These are phyloP conservation scores for Fusarium musae DNA, from an alignment of 2,329 filamentous ascomycete genomes.

Conservation along the genomic window DNA sequence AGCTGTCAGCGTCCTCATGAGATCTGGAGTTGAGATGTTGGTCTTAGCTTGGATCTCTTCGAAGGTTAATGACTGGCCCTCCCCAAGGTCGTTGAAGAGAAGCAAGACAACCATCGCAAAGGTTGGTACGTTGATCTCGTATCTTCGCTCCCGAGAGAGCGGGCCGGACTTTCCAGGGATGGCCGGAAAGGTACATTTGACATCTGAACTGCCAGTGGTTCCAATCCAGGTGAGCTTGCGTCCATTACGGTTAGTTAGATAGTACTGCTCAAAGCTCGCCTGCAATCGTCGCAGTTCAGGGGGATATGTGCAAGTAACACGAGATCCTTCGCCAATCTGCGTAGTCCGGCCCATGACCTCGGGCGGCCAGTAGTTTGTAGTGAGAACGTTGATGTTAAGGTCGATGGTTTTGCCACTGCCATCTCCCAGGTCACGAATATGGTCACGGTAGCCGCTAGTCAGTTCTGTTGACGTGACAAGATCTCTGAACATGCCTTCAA, in stretches of 20 bases:
- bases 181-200: conserved; percentile 81
- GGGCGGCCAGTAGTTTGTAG: conserved; percentile 93
- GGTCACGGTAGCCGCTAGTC: conserved; percentile 77
- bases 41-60: conserved; percentile 88
- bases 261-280: conserved; percentile 88
- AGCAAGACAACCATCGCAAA: conserved; percentile 91
- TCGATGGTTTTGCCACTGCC: conserved; percentile 68
- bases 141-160: conserved; percentile 73
- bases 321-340: conserved; percentile 59
- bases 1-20: conserved; percentile 82
- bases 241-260: conserved; percentile 86
- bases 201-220: conserved; percentile 80
- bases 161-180: conserved; percentile 74
- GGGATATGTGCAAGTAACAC: conserved; percentile 74
- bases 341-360: conserved; percentile 79
- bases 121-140: conserved; percentile 92
- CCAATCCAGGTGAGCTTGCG: conserved; percentile 86
- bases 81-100: conserved; percentile 83
- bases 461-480: conserved; percentile 89
- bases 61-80: conserved; percentile 63
- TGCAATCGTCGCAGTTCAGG: conserved; percentile 78
- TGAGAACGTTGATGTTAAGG: conserved; percentile 85
- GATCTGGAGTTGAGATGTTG: conserved; percentile 78
- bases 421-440: conserved; percentile 66
- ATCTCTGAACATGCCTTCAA: conserved; percentile 98